phyloP scores from a whole-genome alignment of 2,329 filamentous ascomycete species.

The Hirsutella minnesotensis region DNA sequence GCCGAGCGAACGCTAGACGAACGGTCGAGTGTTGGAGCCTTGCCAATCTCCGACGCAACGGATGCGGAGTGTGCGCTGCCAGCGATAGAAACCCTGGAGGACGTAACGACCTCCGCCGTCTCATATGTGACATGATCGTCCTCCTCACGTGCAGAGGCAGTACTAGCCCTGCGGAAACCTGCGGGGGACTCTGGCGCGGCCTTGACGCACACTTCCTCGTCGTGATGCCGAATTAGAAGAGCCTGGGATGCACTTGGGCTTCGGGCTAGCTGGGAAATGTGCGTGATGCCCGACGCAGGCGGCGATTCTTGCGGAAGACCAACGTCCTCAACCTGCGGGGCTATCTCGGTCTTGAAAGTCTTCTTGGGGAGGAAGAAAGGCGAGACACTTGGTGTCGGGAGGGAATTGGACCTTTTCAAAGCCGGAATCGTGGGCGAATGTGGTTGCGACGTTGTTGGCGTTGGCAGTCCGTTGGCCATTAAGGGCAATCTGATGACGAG shows the following conservation, averaged over 20 bases:
- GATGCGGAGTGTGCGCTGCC: constrained; percentile 35
- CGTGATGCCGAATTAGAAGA: no score
- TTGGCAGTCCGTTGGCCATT: constrained; percentile 16
- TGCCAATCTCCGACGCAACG: constrained; percentile 31
- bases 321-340: neutral
- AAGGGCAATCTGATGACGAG: constrained; percentile 13
- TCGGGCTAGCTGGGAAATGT: neutral
- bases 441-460: constrained; percentile 21
- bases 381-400: constrained; percentile 26
- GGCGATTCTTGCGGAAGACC: neutral
- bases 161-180: constrained; percentile 4
- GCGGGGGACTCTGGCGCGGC: neutral
- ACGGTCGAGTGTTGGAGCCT: constrained; percentile 22
- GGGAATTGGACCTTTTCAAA: constrained; percentile 35
- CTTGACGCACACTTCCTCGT: no score
- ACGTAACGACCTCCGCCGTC: constrained; percentile 45
- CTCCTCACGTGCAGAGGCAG: constrained; percentile 21
- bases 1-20: constrained; percentile 41
- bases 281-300: neutral
- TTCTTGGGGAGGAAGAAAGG: constrained; percentile 3
- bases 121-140: constrained; percentile 38
- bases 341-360: neutral
- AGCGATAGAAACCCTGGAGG: constrained; percentile 41
- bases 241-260: no score
- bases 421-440: constrained; percentile 20